Evolutionary conservation across 768 basidiomycete species (phyloP).

Genomic region (Leccinum pellstonianum): DNA sequence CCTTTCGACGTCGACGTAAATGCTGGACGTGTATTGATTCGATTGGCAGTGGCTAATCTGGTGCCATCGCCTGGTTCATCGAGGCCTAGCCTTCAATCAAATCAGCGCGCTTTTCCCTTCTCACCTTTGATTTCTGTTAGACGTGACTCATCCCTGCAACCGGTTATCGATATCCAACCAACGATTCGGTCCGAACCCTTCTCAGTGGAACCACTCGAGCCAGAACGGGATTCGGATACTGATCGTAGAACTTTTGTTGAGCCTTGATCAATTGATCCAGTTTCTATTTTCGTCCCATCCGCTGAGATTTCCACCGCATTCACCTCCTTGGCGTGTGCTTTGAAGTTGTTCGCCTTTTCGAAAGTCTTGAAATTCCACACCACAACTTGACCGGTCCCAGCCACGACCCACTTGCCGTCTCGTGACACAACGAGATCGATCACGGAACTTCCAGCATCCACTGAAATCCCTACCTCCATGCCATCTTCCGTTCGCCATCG

Average conservation of each 20-base stretch:
- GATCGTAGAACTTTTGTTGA: too few species aligned
- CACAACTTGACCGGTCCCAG: background rate
- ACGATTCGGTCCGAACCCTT: too few species aligned
- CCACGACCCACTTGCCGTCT: background rate
- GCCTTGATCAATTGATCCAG: too few species aligned
- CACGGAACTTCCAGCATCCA: background rate
- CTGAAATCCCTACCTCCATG: background rate
- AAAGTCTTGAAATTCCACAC: background rate
- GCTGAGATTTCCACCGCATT: background rate
- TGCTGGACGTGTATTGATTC: background rate
- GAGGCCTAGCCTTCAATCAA: conserved; percentile 7
- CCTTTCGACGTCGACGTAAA: background rate
- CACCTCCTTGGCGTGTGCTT: background rate
- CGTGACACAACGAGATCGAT: background rate
- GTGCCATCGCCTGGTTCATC: conserved; percentile 13
- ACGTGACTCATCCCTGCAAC: background rate
- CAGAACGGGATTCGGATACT: too few species aligned
- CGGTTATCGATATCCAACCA: background rate
- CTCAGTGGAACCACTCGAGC: too few species aligned
- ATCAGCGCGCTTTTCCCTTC: background rate
- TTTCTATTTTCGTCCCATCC: background rate
- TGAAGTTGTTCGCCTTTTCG: background rate
- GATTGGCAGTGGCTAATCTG: conserved; percentile 3
- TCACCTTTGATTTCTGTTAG: background rate
- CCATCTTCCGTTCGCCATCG: background rate